phyloP scores from a whole-genome alignment of 73 alveolate species.

The Tetrahymena borealis region DNA sequence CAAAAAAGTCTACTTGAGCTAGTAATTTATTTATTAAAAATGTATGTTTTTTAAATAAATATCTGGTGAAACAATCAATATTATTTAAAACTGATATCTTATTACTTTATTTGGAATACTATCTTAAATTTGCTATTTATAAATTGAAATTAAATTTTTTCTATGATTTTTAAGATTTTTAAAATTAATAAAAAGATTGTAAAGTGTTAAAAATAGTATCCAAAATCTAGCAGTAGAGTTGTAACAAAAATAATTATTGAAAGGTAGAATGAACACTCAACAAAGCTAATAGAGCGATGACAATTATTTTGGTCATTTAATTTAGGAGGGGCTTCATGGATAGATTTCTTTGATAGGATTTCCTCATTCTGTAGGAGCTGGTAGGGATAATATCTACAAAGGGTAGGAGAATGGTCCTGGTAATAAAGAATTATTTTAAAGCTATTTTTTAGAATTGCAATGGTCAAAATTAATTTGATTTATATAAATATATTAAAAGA shows the following conservation, averaged over 20 bases:
- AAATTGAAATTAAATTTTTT: too few relatives aligned
- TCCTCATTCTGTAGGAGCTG: conserved; percentile 47
- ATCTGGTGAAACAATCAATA: not conserved
- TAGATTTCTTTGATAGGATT: conserved; percentile 47
- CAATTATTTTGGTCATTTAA: not conserved
- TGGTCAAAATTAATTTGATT: not conserved
- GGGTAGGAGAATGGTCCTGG: conserved; percentile 56
- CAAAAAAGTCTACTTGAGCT: not conserved
- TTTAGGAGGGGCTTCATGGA: conserved; percentile 45
- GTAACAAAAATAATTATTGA: too few relatives aligned
- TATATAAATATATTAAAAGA: not conserved
- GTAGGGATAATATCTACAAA: conserved; percentile 32
- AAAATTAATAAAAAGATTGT: too few relatives aligned
- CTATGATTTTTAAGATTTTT: too few relatives aligned
- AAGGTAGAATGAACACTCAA: not conserved
- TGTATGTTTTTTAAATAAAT: not conserved
- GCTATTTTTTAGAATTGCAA: not conserved
- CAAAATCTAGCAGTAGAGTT: too few relatives aligned
- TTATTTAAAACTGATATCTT: not conserved
- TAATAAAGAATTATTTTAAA: not conserved
- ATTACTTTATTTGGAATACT: too few relatives aligned
- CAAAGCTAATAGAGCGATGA: not conserved
- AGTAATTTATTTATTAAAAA: not conserved
- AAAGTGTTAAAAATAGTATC: too few relatives aligned
- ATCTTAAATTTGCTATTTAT: too few relatives aligned